Base-by-base conservation (phyloP, 148 eudicot genomes). In the Rheum nobile region DNA sequence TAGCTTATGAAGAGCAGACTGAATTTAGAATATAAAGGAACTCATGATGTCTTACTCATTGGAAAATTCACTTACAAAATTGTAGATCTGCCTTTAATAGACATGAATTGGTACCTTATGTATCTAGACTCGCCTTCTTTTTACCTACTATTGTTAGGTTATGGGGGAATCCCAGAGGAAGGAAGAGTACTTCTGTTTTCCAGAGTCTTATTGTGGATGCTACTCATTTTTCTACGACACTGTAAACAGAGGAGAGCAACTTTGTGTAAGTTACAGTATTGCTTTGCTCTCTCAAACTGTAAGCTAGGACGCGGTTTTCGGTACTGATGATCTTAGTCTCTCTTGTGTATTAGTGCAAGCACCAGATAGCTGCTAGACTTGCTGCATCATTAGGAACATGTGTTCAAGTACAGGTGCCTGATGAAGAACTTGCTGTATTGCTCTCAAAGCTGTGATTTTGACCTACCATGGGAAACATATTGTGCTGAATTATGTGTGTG, bases 311-410 rank as follows among this genome's bases (percentile, higher is more conserved):
- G 16, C 9, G 16, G 16, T 7, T 65, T 16, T 17, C 16, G 17
- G 37, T 61, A 31, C 39, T 65, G 41, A 65, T 17, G 39, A 65
- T 65, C 5, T 1, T 63, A 0, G 19, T 73, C 46, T 28, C 7
- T 59, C 17, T 72, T 47, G 34, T 41, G 16, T 38, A 26, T 41
- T 83, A 95, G 97, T 95, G 98, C 79, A 95, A 95, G 84, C 98
- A 95, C 81, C 98, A 95, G 80, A 75, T 95, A 76, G 98, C 98
- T 73, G 98, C 98, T 57, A 90, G 97, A 78, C 89, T 91, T 65
- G 93, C 97, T 55, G 83, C 87, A 68, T 86, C 91, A 11, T 48
- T 84, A 43, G 93, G 91, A 77, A 75, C 79, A 31, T 94, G 91
- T 79, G 65, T 86, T 6, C 86, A 94, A 69, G 85, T 85, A 31